Evolutionary conservation across 176 grass and related monocot species (phyloP).

Genomic region (Eragrostis curvula): DNA sequence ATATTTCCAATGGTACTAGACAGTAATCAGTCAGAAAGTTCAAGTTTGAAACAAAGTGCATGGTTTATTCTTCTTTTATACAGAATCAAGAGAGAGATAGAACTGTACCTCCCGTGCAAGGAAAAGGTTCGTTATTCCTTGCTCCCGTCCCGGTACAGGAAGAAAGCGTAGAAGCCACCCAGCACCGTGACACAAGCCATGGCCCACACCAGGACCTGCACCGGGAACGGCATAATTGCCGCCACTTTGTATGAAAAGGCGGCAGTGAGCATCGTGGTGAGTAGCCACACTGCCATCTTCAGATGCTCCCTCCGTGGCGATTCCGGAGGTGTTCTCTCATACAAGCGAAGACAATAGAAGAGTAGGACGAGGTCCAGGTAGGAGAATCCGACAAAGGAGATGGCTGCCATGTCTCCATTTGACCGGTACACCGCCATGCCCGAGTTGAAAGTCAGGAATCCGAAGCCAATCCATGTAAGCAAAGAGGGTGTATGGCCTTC

Average conservation of each 20-base stretch:
- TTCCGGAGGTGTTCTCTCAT: not conserved
- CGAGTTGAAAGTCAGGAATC: conserved; percentile 38
- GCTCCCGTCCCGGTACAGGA: not conserved
- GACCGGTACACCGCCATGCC: conserved; percentile 28
- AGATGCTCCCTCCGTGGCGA: not conserved
- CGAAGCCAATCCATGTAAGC: not conserved
- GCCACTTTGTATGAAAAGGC: conserved; percentile 45
- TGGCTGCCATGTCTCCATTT: not conserved
- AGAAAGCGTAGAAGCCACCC: conserved; percentile 22
- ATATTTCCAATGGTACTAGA: not conserved
- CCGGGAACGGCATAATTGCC: conserved; percentile 16
- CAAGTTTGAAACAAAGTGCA: not conserved
- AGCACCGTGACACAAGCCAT: not conserved
- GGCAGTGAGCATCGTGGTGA: conserved; percentile 25
- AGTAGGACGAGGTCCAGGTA: not conserved
- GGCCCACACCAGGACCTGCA: not conserved
- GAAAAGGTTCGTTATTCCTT: not conserved
- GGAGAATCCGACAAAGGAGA: not conserved
- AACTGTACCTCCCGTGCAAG: not conserved
- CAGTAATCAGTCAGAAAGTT: not conserved
- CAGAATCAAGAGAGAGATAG: not conserved
- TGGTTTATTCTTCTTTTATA: not conserved
- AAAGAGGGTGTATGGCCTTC: not conserved
- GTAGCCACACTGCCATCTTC: conserved; percentile 35
- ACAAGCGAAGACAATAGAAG: conserved; percentile 18